phyloP scores from a whole-genome alignment of 2,329 filamentous ascomycete genomes.

The Xylariaceae sp. region DNA sequence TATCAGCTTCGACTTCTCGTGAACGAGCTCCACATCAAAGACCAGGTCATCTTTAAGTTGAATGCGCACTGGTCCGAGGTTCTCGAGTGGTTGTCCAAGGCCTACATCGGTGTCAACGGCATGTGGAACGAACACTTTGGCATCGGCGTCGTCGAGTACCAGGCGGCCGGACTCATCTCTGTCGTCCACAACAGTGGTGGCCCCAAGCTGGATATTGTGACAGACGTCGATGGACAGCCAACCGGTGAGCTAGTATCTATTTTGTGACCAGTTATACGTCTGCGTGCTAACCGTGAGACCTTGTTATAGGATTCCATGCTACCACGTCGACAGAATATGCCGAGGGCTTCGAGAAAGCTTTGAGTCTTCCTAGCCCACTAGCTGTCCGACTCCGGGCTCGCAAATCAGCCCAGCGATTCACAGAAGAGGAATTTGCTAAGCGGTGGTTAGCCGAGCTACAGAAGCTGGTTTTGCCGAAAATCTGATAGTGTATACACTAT shows the following conservation, averaged over 20 bases:
- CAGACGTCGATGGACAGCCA: constrained; percentile 67
- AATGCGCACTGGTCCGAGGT: constrained; percentile 89
- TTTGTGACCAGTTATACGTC: background rate
- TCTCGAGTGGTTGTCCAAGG: constrained; percentile 67
- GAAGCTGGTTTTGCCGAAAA: constrained; percentile 54
- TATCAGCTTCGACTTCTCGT: constrained; percentile 82
- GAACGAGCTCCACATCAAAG: constrained; percentile 79
- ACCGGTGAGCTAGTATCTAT: constrained; percentile 52
- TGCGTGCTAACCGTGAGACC: background rate
- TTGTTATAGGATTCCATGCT: constrained; percentile 70
- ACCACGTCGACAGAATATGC: constrained; percentile 75
- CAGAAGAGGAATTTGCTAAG: constrained; percentile 75
- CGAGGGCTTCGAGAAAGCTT: constrained; percentile 68
- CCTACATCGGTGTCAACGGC: constrained; percentile 85
- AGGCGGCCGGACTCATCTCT: constrained; percentile 85
- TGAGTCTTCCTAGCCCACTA: constrained; percentile 65
- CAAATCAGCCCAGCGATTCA: constrained; percentile 75
- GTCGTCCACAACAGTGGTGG: constrained; percentile 93
- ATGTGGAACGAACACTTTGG: constrained; percentile 99
- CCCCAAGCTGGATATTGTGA: constrained; percentile 88
- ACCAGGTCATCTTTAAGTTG: constrained; percentile 78
- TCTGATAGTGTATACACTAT: background rate
- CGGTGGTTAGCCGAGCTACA: constrained; percentile 75
- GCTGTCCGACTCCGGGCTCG: constrained; percentile 72
- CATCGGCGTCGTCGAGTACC: constrained; percentile 96